Evolutionary conservation across 345 rosid species (phyloP).

Genomic region (Toxicodendron radicans): DNA sequence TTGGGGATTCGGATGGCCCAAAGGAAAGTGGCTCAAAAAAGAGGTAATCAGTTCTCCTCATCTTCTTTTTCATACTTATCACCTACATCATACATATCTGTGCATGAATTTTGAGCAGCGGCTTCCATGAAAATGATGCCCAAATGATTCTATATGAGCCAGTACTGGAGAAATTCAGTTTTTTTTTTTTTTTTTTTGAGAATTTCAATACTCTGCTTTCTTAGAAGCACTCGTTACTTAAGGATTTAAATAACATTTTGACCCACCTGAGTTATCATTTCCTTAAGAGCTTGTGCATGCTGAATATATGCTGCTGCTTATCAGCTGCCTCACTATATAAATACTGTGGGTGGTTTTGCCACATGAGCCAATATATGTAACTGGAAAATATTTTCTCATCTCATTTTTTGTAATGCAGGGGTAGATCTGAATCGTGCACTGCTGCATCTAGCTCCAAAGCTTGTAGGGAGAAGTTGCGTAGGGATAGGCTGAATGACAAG

Average conservation of each 20-base stretch:
- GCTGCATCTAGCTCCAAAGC: constrained; percentile 84
- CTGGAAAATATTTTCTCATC: constrained; percentile 1
- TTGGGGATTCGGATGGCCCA: constrained; percentile 64
- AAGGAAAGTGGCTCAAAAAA: constrained; percentile 81
- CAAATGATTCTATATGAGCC: not conserved
- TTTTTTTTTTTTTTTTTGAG: not conserved
- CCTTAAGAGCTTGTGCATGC: not conserved
- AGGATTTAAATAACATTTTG: not conserved
- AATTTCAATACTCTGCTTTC: not conserved
- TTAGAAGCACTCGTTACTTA: not conserved
- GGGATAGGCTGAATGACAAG: constrained; percentile 96
- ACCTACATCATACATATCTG: not conserved
- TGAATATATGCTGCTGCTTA: not conserved
- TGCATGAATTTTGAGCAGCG: not conserved
- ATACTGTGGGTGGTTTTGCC: not conserved
- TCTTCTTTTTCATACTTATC: not conserved
- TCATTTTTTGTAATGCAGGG: constrained; percentile 34
- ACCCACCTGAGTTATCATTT: not conserved
- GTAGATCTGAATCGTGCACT: constrained; percentile 54
- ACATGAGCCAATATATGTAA: not conserved
- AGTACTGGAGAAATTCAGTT: not conserved
- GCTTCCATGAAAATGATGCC: constrained; percentile 1
- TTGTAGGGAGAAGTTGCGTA: constrained; percentile 95
- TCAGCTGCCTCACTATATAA: not conserved
- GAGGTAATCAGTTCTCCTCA: constrained; percentile 44